These are phyloP conservation scores for Boletus edulis DNA, from an alignment of 768 basidiomycete species.

Conservation along the genomic window DNA sequence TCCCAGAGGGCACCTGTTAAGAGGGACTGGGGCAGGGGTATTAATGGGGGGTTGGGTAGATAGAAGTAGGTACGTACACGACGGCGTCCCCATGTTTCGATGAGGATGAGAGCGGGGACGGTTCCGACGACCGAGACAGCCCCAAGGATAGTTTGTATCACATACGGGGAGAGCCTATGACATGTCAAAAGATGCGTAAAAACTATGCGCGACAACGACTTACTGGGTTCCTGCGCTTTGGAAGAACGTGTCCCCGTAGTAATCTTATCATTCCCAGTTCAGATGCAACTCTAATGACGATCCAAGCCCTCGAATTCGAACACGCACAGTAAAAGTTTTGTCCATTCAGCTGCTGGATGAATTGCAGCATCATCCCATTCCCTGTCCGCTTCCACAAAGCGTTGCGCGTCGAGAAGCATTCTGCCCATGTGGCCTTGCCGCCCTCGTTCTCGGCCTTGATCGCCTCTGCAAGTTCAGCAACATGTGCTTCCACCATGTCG, in stretches of 20 bases:
- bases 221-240: conserved; percentile 64
- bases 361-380: conserved; percentile 16
- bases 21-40: not conserved
- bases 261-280: conserved; percentile 4
- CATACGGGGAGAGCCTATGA: conserved; percentile 57
- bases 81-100: conserved; percentile 74
- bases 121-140: conserved; percentile 73
- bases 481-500: conserved; percentile 10
- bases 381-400: conserved; percentile 18
- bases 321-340: conserved; percentile 19
- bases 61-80: conserved; percentile 37
- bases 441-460: conserved; percentile 17
- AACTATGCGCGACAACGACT: conserved; percentile 10
- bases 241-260: conserved; percentile 18
- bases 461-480: conserved; percentile 13
- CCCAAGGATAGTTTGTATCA: conserved; percentile 71
- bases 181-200: not conserved
- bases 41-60: conserved; percentile 20
- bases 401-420: conserved; percentile 16
- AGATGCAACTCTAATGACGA: not conserved
- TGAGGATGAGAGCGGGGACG: conserved; percentile 62
- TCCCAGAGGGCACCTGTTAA: conserved; percentile 51
- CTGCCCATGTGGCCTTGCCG: conserved; percentile 13
- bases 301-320: not conserved
- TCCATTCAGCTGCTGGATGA: conserved; percentile 15